These are phyloP conservation scores for Eudorina sp. DNA, from an alignment of 139 green algal genomes.

Conservation along the genomic window DNA sequence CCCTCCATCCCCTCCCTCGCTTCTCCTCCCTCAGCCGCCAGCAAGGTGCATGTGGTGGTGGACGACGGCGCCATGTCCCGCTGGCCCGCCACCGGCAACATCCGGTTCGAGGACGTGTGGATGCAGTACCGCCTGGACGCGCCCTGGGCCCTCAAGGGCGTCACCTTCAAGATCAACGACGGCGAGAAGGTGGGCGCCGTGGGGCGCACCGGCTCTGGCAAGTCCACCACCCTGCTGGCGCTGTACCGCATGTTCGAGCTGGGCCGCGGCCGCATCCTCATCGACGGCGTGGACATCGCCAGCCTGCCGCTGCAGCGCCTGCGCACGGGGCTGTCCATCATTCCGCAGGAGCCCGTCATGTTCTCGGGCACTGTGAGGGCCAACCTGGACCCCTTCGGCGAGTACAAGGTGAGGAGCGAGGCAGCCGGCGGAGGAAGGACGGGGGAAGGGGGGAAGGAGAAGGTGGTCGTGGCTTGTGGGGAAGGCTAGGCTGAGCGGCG, in stretches of 20 bases:
- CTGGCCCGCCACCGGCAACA: conserved; percentile 64
- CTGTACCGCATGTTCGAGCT: conserved; percentile 84
- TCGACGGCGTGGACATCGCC: conserved; percentile 81
- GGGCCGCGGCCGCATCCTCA: conserved; percentile 66
- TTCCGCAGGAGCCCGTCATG: conserved; percentile 85
- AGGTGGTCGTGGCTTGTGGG: too few relatives aligned
- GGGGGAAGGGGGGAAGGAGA: background rate
- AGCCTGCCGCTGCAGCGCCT: conserved; percentile 69
- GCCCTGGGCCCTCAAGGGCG: conserved; percentile 49
- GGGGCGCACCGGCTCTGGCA: conserved; percentile 81
- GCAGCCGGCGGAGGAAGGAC: background rate
- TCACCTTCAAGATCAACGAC: conserved; percentile 59
- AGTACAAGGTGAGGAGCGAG: conserved; percentile 71
- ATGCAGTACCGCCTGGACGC: conserved; percentile 58
- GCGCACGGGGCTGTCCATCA: conserved; percentile 77
- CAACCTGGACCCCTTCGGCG: conserved; percentile 88
- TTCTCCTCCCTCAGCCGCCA: background rate
- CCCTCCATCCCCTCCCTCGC: background rate
- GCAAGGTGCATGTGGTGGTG: conserved; percentile 43
- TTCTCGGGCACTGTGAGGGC: conserved; percentile 83
- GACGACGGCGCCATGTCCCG: conserved; percentile 15
- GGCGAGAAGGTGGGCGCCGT: conserved; percentile 77
- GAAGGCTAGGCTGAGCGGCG: too few relatives aligned
- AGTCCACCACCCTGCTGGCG: conserved; percentile 82
- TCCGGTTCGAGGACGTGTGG: conserved; percentile 61